Evolutionary conservation across 164 flowering plant genomes (phyloP).

Genomic region (Magnolia kwangsiensis): DNA sequence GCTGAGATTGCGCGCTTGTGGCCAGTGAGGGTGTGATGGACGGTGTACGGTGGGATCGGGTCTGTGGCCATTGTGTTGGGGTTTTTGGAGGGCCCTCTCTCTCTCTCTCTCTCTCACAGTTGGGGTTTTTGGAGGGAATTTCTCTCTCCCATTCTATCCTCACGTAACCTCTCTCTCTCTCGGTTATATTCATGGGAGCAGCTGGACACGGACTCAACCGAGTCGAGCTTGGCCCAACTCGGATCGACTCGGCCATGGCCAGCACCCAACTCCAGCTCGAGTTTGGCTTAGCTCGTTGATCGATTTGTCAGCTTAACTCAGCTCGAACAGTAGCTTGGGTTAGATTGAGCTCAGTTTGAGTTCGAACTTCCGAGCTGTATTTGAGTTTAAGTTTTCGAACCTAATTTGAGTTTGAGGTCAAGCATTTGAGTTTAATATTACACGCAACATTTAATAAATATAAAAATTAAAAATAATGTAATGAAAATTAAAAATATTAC

Average conservation of each 20-base stretch:
- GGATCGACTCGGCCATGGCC: too few species aligned
- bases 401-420: too few species aligned
- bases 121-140: not conserved
- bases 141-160: not conserved
- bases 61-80: slow-evolving; percentile 5
- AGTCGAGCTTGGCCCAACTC: not conserved
- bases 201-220: not conserved
- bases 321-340: too few species aligned
- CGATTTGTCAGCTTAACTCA: too few species aligned
- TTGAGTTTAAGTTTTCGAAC: too few species aligned
- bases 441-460: too few species aligned
- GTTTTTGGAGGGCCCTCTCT: not conserved
- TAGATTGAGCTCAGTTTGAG: too few species aligned
- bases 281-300: too few species aligned
- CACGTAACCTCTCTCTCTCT: not conserved
- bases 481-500: too few species aligned
- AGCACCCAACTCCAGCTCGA: too few species aligned
- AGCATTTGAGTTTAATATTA: too few species aligned
- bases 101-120: not conserved
- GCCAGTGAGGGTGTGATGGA: slow-evolving; percentile 63
- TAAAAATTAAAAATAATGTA: too few species aligned
- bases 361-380: not conserved
- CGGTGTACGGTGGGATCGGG: slow-evolving; percentile 40
- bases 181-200: not conserved
- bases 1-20: slow-evolving; percentile 78